phyloP scores from a whole-genome alignment of 202 grass and related monocot species.

The Brachypodium distachyon region DNA sequence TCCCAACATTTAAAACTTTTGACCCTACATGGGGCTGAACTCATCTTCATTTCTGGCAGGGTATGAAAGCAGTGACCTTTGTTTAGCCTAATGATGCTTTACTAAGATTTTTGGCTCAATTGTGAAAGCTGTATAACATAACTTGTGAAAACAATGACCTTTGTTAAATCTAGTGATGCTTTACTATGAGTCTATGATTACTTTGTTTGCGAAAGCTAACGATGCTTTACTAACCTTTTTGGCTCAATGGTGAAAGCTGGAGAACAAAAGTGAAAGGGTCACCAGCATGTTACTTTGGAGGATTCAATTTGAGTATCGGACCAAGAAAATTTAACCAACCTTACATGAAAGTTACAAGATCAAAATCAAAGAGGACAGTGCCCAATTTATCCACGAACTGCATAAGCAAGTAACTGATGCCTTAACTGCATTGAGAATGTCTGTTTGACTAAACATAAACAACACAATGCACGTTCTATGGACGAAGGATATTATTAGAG shows the following conservation, averaged over 20 bases:
- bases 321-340: neutral
- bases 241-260: neutral
- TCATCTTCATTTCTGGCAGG: neutral
- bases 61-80: neutral
- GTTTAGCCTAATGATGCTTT: neutral
- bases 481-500: neutral
- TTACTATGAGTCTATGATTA: too few relatives aligned
- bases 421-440: constrained; percentile 15
- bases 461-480: neutral
- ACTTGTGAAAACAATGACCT: neutral
- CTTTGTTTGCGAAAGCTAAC: neutral
- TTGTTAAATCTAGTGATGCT: neutral
- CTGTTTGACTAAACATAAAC: neutral
- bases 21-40: neutral
- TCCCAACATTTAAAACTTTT: neutral
- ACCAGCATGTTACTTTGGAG: neutral
- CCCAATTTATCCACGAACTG: neutral
- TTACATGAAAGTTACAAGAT: neutral
- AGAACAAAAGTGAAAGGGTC: neutral
- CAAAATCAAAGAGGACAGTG: constrained; percentile 3
- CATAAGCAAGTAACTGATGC: constrained; percentile 14
- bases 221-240: neutral
- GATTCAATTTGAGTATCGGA: constrained; percentile 7
- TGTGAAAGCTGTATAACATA: neutral
- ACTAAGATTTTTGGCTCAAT: neutral